These are phyloP conservation scores for Alternaria gansuensis DNA, from an alignment of 2,329 filamentous ascomycete species.

Conservation along the genomic window DNA sequence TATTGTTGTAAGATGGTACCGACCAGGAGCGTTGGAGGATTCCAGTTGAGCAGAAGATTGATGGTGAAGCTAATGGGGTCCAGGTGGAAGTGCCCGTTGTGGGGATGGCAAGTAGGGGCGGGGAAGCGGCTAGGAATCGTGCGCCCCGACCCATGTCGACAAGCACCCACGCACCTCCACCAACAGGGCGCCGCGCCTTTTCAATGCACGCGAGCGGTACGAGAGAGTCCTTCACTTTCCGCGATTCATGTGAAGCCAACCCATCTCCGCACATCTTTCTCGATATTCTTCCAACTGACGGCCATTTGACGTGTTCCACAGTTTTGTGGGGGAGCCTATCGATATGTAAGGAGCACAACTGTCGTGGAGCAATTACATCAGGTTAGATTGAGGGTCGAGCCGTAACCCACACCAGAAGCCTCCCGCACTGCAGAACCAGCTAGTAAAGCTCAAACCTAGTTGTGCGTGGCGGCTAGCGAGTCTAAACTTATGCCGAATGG, in stretches of 20 bases:
- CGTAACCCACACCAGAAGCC: not conserved
- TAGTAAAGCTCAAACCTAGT: not conserved
- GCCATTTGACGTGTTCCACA: not conserved
- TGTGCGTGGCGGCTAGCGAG: not conserved
- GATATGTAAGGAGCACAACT: not conserved
- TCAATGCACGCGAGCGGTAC: not conserved
- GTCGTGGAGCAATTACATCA: not conserved
- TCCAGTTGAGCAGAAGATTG: not conserved
- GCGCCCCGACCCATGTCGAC: not conserved
- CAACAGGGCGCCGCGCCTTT: not conserved
- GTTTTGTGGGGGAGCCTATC: not conserved
- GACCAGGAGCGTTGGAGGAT: not conserved
- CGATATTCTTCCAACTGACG: not conserved
- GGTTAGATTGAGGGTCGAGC: conserved; percentile 1
- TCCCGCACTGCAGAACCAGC: conserved; percentile 1
- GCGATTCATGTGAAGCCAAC: not conserved
- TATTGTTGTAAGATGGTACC: not conserved
- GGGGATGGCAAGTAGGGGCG: not conserved
- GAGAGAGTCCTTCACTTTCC: not conserved
- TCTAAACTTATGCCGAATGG: not conserved
- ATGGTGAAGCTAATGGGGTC: not conserved
- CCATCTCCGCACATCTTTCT: not conserved
- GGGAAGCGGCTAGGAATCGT: conserved; percentile 4
- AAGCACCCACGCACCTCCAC: not conserved
- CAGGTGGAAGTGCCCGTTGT: not conserved